Percentiles rank a stretch among this genome's conserved stretches.
Evolutionary conservation across 148 eudicot species (phyloP).

Genomic region (Fallopia convolvulus): DNA sequence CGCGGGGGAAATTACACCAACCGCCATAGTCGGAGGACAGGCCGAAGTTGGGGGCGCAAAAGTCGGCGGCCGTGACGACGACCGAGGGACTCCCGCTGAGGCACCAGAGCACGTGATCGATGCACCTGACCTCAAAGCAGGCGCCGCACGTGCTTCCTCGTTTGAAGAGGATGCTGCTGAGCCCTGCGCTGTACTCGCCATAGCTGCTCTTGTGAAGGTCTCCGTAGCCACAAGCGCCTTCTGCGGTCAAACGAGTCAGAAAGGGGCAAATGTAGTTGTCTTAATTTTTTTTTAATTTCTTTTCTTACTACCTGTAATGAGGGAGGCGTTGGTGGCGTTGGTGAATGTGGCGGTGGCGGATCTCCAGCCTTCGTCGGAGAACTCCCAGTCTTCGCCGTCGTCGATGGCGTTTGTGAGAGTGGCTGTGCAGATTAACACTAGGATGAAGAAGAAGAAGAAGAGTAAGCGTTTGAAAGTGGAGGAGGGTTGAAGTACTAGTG

Average conservation of each 20-base stretch:
- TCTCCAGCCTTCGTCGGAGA: slow-evolving; percentile 40
- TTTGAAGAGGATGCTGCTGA: slow-evolving; percentile 49
- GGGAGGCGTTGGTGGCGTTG: slow-evolving; percentile 43
- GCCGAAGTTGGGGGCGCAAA: slow-evolving; percentile 66
- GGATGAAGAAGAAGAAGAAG: not conserved
- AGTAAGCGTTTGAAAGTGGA: slow-evolving; percentile 15
- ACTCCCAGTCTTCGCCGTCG: slow-evolving; percentile 35
- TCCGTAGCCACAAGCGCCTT: slow-evolving; percentile 73
- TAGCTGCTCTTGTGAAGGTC: slow-evolving; percentile 42
- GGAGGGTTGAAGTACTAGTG: slow-evolving; percentile 18
- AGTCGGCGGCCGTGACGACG: slow-evolving; percentile 58
- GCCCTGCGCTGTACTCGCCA: slow-evolving; percentile 43
- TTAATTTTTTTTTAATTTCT: not conserved
- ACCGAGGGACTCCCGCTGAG: slow-evolving; percentile 50
- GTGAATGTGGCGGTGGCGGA: slow-evolving; percentile 53
- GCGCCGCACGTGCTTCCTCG: slow-evolving; percentile 65
- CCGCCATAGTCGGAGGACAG: slow-evolving; percentile 61
- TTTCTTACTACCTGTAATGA: slow-evolving; percentile 33
- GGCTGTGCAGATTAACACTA: slow-evolving; percentile 19
- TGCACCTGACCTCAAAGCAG: slow-evolving; percentile 57
- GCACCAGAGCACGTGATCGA: slow-evolving; percentile 55
- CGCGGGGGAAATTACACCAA: slow-evolving; percentile 67
- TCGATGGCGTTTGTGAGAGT: slow-evolving; percentile 11
- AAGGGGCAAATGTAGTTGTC: not conserved
- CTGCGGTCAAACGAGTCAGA: slow-evolving; percentile 14